Conservation (phyloP, 1,284 basidiomycete species). For the Ustilago loliicola region DNA sequence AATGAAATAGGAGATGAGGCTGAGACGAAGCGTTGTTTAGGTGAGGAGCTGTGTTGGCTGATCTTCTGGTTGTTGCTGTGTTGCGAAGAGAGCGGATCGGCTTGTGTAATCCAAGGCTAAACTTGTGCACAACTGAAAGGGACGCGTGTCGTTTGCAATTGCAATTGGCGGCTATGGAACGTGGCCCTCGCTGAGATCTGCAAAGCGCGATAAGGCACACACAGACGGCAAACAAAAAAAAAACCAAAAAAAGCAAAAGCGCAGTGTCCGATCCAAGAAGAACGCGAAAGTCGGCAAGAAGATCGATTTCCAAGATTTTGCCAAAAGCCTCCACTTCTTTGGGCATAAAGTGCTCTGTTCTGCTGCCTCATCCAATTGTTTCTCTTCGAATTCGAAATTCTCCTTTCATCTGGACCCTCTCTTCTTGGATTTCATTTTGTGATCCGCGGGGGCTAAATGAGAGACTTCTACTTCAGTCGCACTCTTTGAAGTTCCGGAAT, state of each 20-base stretch:
- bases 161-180: conserved; percentile 1
- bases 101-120: conserved; percentile 18
- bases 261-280: conserved; percentile 3
- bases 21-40: too few species aligned
- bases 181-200: conserved; percentile 3
- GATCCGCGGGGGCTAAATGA: conserved; percentile 10
- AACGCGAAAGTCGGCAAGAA: neutral
- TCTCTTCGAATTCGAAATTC: conserved; percentile 26
- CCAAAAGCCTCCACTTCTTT: conserved; percentile 21
- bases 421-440: neutral
- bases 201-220: conserved; percentile 4
- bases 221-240: conserved; percentile 1
- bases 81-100: conserved; percentile 2
- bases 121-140: neutral
- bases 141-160: conserved; percentile 6
- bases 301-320: conserved; percentile 15
- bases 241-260: neutral
- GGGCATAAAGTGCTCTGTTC: conserved; percentile 7
- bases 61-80: neutral
- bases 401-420: conserved; percentile 18
- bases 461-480: neutral
- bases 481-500: neutral
- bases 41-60: too few species aligned
- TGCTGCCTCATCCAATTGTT: conserved; percentile 11
- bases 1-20: neutral